These are phyloP conservation scores for Penstemon barbatus DNA, from an alignment of 257 asterid species.

Conservation along the genomic window DNA sequence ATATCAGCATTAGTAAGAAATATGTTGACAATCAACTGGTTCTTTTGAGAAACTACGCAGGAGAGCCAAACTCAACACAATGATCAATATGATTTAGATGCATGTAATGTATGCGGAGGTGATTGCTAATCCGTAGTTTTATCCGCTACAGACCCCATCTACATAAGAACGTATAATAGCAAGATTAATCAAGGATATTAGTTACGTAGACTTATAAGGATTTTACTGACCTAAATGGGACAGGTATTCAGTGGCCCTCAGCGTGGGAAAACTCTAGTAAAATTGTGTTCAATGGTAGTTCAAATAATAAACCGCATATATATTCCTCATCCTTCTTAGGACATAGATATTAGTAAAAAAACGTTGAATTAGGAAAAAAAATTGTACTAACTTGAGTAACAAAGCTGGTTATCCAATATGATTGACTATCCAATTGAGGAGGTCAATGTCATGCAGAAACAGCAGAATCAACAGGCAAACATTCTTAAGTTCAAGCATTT, in stretches of 20 bases:
- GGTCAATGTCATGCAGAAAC: background rate
- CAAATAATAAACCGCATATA: background rate
- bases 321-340: background rate
- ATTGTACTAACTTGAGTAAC: background rate
- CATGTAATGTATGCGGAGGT: background rate
- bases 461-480: background rate
- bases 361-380: background rate
- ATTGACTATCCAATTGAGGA: background rate
- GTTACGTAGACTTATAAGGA: background rate
- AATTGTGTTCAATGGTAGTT: conserved; percentile 10
- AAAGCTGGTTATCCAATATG: background rate
- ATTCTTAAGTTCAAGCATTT: no score
- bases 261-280: background rate
- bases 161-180: background rate
- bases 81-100: background rate
- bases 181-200: background rate
- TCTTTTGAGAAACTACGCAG: background rate
- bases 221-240: background rate
- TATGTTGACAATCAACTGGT: conserved; percentile 1
- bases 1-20: conserved; percentile 7
- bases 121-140: conserved; percentile 10
- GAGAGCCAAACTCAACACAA: conserved; percentile 12
- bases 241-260: background rate
- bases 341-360: background rate
- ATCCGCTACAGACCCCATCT: background rate